These are phyloP conservation scores for Rhynchosporium graminicola DNA, from an alignment of 2,329 filamentous ascomycete genomes.

Conservation along the genomic window DNA sequence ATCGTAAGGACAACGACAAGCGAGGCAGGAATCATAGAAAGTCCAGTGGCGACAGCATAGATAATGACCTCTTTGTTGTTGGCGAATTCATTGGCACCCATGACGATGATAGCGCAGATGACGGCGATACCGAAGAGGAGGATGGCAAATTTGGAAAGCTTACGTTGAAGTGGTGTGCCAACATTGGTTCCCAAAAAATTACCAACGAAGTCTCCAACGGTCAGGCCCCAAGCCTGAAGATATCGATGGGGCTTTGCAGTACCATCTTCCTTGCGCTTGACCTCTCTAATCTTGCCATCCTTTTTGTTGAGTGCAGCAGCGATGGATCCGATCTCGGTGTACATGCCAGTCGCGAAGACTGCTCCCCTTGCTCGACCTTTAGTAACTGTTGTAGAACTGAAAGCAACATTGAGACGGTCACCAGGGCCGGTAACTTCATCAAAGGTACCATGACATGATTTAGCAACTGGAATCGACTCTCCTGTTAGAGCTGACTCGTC, in stretches of 20 bases:
- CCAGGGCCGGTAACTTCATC: constrained; percentile 55
- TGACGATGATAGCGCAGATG: constrained; percentile 64
- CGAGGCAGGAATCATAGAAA: constrained; percentile 63
- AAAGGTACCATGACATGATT: constrained; percentile 53
- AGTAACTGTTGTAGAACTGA: constrained; percentile 61
- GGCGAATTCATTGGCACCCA: constrained; percentile 58
- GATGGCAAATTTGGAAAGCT: constrained; percentile 64
- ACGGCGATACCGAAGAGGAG: constrained; percentile 64
- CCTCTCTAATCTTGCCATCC: constrained; percentile 48
- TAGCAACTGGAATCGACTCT: constrained; percentile 60
- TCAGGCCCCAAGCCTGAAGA: constrained; percentile 44
- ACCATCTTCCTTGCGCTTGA: constrained; percentile 52
- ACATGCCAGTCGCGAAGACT: constrained; percentile 60
- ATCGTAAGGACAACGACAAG: constrained; percentile 68
- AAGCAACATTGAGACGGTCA: constrained; percentile 62
- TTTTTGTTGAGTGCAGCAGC: constrained; percentile 58
- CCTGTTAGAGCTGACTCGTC: constrained; percentile 65
- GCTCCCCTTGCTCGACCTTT: constrained; percentile 62
- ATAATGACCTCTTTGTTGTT: constrained; percentile 59
- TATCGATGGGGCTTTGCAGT: constrained; percentile 52
- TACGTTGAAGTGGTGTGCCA: constrained; percentile 67
- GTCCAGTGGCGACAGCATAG: constrained; percentile 59
- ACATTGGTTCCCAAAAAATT: constrained; percentile 63
- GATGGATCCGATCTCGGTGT: constrained; percentile 65
- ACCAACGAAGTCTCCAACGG: constrained; percentile 56